A percentile compares a stretch with the other conserved stretches of the same genome.
These are phyloP conservation scores for Hortaea werneckii DNA, from an alignment of 2,329 filamentous ascomycete species.

Conservation along the genomic window DNA sequence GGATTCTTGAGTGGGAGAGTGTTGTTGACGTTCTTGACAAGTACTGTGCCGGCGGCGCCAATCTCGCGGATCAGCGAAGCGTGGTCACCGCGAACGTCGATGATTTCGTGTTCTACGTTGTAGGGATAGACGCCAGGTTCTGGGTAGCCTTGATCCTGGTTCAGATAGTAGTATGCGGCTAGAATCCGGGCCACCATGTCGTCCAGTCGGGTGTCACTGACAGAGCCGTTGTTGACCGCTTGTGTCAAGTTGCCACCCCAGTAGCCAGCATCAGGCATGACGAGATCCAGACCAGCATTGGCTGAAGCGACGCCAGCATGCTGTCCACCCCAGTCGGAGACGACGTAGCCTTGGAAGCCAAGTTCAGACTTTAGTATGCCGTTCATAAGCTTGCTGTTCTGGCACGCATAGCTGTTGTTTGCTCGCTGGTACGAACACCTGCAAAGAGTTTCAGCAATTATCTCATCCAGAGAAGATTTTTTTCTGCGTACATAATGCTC, in stretches of 20 bases:
- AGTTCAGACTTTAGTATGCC: slow-evolving; percentile 56
- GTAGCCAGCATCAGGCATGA: slow-evolving; percentile 14
- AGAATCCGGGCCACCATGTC: slow-evolving; percentile 85
- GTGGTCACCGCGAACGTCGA: slow-evolving; percentile 36
- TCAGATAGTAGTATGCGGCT: slow-evolving; percentile 81
- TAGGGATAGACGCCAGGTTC: slow-evolving; percentile 12
- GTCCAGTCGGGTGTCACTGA: slow-evolving; percentile 50
- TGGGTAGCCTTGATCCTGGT: slow-evolving; percentile 60
- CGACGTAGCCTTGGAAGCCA: slow-evolving; percentile 24
- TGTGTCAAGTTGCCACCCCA: slow-evolving; percentile 10
- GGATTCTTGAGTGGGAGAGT: slow-evolving; percentile 42
- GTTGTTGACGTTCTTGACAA: slow-evolving; percentile 55
- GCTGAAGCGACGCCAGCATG: slow-evolving; percentile 14
- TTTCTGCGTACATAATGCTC: slow-evolving; percentile 55
- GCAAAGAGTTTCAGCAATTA: slow-evolving; percentile 29
- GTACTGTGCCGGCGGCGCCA: slow-evolving; percentile 47
- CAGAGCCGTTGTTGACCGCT: slow-evolving; percentile 21
- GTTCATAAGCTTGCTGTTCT: slow-evolving; percentile 51
- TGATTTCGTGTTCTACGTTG: not conserved
- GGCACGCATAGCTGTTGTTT: slow-evolving; percentile 60
- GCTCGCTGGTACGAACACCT: slow-evolving; percentile 56
- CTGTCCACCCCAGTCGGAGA: slow-evolving; percentile 38
- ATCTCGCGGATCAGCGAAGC: slow-evolving; percentile 38
- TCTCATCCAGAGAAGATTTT: slow-evolving; percentile 71
- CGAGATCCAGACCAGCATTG: slow-evolving; percentile 18